These are phyloP conservation scores for Glonium stellatum DNA, from an alignment of 495 filamentous ascomycete genomes.

Conservation along the genomic window DNA sequence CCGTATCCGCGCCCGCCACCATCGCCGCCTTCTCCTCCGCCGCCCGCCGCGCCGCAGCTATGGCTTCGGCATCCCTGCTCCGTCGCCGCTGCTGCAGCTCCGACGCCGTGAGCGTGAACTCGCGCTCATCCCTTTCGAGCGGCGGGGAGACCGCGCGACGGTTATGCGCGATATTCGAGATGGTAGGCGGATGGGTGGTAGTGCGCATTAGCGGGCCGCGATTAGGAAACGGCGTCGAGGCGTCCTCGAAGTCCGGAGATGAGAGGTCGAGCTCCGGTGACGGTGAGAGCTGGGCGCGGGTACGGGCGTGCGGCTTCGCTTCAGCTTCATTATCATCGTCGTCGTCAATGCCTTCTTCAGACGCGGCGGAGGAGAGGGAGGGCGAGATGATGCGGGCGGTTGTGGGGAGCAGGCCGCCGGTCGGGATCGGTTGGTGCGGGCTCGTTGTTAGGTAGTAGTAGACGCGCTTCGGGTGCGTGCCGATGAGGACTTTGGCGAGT, in stretches of 20 bases:
- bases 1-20: too few relatives aligned
- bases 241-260: slow-evolving; percentile 75
- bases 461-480: slow-evolving; percentile 86
- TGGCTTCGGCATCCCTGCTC: slow-evolving; percentile 28
- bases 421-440: slow-evolving; percentile 75
- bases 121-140: slow-evolving; percentile 89
- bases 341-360: too few relatives aligned
- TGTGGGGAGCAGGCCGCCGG: slow-evolving; percentile 33
- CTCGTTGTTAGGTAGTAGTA: slow-evolving; percentile 90
- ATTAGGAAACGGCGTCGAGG: slow-evolving; percentile 53
- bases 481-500: slow-evolving; percentile 82
- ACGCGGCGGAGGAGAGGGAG: slow-evolving; percentile 68
- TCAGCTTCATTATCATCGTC: too few relatives aligned
- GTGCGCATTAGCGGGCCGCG: slow-evolving; percentile 37
- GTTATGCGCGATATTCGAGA: slow-evolving; percentile 48
- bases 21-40: slow-evolving; percentile 36
- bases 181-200: slow-evolving; percentile 34
- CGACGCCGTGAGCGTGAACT: slow-evolving; percentile 86
- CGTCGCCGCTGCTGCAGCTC: slow-evolving; percentile 64
- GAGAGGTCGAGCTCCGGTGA: slow-evolving; percentile 92
- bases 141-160: slow-evolving; percentile 72
- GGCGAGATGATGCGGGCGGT: slow-evolving; percentile 68
- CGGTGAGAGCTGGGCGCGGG: slow-evolving; percentile 69
- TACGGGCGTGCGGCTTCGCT: slow-evolving; percentile 61
- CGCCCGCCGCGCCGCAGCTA: slow-evolving; percentile 10